Base-by-base conservation (phyloP, 768 basidiomycete species). In the Suillus fuscotomentosus region DNA sequence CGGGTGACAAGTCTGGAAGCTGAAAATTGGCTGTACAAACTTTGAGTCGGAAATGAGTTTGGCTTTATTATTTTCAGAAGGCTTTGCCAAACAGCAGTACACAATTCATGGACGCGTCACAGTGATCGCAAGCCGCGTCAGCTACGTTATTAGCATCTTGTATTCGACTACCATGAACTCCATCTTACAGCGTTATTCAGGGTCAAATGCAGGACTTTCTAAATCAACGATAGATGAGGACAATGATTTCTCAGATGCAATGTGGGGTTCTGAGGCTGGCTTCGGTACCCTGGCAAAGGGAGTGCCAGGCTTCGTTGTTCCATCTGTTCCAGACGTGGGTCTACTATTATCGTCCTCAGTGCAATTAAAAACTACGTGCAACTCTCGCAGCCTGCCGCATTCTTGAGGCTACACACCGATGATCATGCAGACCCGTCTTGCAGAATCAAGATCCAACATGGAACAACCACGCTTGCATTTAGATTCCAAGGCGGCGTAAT, bases 391-490 rank as follows among this genome's bases (percentile, higher is more conserved):
- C 97, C 97, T 10, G 84, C 92, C 56, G 82, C 92, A 5, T 99
- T 99, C 80, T 82, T 99, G 70, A 86, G 91, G 71, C 79, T 96
- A 63, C 95, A 98, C 80, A 98, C 97, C 50, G 95, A 98, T 76
- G 95, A 97, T 80, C 90, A 88, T 67, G 94, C 95, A 64, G 94
- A 98, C 82, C 92, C 95, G 48, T 87, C 84, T 64, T 97, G 95
- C 82, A 89, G 86, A 78, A 99, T 99, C 79, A 99, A 99, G 83
- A 96, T 99, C 69, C 91, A 95, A 75, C 97, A 99, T 75, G 97
- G 97, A 71, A 99, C 97, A 34, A 99, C 97, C 11, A 99, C 97
- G 3, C 84, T 99, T 48, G 97, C 97, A 8, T 99, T 99, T 86
- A 84, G 94, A 74, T 99, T 91, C 81, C 82, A 93, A 74, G 97